These are phyloP conservation scores for Zoysia japonica DNA, from an alignment of 176 grass and related monocot species.

Conservation along the genomic window DNA sequence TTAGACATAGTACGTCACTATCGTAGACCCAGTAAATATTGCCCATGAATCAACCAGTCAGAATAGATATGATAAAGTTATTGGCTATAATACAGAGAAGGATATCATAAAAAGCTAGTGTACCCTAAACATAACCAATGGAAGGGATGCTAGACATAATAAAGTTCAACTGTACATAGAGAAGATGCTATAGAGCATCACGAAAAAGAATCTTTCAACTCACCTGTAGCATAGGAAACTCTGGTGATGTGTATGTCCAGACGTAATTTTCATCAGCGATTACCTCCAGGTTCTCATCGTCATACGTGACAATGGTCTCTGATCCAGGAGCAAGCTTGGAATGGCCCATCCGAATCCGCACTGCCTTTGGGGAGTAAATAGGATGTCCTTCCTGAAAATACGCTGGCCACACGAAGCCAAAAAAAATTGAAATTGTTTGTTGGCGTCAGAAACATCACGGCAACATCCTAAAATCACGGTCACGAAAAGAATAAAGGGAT, in stretches of 20 bases:
- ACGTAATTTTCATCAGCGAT: conserved; percentile 62
- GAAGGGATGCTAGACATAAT: neutral
- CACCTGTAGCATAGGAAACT: conserved; percentile 79
- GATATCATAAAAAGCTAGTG: neutral
- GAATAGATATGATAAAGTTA: neutral
- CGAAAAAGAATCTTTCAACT: neutral
- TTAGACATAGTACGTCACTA: neutral
- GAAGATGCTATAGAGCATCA: neutral
- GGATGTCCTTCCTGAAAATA: conserved; percentile 52
- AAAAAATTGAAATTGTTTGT: conserved; percentile 15
- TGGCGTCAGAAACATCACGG: neutral
- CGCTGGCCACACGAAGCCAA: conserved; percentile 37
- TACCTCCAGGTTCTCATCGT: conserved; percentile 34
- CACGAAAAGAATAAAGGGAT: neutral
- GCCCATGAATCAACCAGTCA: neutral
- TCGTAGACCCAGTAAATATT: neutral
- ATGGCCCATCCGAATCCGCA: conserved; percentile 72
- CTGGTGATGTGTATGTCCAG: conserved; percentile 83
- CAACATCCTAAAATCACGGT: neutral
- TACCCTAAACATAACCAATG: neutral
- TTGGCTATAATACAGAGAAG: neutral
- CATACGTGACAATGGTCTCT: conserved; percentile 29
- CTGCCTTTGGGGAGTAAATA: conserved; percentile 69
- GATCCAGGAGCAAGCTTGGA: conserved; percentile 38
- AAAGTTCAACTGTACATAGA: conserved; percentile 1